phyloP scores from a whole-genome alignment of 495 filamentous ascomycete species.

The Hypoxylon crocopeplum region DNA sequence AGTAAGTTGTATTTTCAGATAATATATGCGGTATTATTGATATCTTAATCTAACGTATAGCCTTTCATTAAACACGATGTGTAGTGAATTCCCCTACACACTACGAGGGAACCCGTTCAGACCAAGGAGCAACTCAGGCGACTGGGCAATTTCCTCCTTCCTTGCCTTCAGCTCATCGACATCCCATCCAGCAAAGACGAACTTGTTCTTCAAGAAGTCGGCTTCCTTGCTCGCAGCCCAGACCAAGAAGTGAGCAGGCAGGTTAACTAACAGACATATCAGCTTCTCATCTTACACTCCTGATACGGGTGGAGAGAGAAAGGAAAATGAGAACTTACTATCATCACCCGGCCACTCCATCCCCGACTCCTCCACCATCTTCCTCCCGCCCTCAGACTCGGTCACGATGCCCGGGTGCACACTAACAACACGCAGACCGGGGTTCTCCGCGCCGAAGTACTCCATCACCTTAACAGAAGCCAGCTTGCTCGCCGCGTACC shows the following conservation, averaged over 20 bases:
- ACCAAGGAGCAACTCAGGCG: conserved; percentile 24
- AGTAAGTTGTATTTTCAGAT: too few relatives aligned
- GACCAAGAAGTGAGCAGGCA: conserved; percentile 48
- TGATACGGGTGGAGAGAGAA: neutral
- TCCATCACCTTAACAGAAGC: conserved; percentile 50
- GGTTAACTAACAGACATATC: conserved; percentile 29
- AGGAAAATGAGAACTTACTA: conserved; percentile 16
- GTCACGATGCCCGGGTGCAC: conserved; percentile 51
- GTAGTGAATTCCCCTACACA: neutral
- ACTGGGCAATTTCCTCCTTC: conserved; percentile 28
- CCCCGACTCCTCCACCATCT: conserved; percentile 27
- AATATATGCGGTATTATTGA: too few relatives aligned
- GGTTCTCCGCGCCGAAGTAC: conserved; percentile 50
- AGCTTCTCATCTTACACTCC: neutral
- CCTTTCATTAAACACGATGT: neutral
- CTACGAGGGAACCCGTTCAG: conserved; percentile 29
- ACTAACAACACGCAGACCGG: conserved; percentile 45
- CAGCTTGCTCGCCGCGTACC: conserved; percentile 49
- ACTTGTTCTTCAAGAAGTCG: conserved; percentile 50
- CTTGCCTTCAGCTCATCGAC: conserved; percentile 50
- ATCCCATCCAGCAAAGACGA: conserved; percentile 55
- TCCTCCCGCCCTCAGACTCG: conserved; percentile 42
- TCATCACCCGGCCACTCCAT: conserved; percentile 30
- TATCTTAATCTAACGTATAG: too few relatives aligned
- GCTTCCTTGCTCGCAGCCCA: conserved; percentile 50